Evolutionary conservation across 1,139 yeast genomes (phyloP), one percentile per base, ranked within the genome.

Genomic region (Kluyveromyces sp.): DNA sequence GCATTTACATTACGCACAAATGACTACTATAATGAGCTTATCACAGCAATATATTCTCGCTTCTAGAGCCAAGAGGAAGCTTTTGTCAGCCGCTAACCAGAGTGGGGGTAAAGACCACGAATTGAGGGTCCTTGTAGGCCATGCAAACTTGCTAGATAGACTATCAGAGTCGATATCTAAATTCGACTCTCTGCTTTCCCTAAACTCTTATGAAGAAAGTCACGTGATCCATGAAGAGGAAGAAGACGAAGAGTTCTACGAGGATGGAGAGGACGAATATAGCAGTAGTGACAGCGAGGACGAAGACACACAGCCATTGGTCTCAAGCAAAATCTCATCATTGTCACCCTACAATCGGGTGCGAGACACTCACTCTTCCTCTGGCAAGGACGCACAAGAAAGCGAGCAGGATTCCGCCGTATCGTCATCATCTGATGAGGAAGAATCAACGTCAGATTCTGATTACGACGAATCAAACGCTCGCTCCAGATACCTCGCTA

Each of bases 101-200:
- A 36, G 41, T n/a, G 43, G 45, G 36, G 54, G 53, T 37, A 48
- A 51, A 39, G 60, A 58, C 34, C 51, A 49, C 34, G 52, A 60
- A 30, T 42, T 59, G 28, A 45, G 65, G 25, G 50, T 54, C 10
- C 45, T 60, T n/a, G 65, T 60, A 1, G 65, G 61, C 15, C 65
- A 60, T 46, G 65, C 65, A 1, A 60, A 60, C 46, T 46, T 60
- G 39, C 46, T 60, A 34, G 65, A 60, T 42, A 49, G 52, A 28
- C 41, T 60, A 25, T 50, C 56, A 37, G 56, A 54, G 26, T 49
- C 46, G 10, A 53, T 45, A 25, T 29, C 39, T 21, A 21, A 41
- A 8, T 41, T 41, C 34, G 38, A 34, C 27, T 25, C n/a, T 26
- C 8, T 41, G 7, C 28, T 38, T 7, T 7, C 41, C 4, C 29